Evolutionary conservation across 257 asterid genomes (phyloP).

Genomic region (Solanum paucissectum): DNA sequence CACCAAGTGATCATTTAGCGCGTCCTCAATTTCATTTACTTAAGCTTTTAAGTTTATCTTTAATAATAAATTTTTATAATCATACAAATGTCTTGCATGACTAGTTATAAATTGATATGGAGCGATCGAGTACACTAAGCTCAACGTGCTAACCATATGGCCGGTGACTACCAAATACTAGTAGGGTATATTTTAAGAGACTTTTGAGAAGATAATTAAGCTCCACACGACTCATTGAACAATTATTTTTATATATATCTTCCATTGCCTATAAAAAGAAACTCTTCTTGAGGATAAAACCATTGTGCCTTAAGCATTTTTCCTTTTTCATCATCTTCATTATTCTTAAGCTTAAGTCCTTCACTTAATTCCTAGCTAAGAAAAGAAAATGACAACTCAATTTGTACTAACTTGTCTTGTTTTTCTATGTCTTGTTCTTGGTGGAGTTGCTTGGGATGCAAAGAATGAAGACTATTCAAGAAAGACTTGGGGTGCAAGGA

Average conservation of each 20-base stretch:
- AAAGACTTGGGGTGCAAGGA: background rate
- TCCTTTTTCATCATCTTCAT: background rate
- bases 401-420: background rate
- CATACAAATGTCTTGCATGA: too few relatives aligned
- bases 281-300: background rate
- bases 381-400: background rate
- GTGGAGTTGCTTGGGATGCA: background rate
- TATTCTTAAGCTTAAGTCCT: background rate
- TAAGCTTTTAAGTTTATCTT: too few relatives aligned
- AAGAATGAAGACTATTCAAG: background rate
- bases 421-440: background rate
- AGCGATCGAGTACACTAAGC: background rate
- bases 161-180: too few relatives aligned
- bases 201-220: background rate
- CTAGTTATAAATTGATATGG: too few relatives aligned
- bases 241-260: background rate
- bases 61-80: too few relatives aligned
- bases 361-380: background rate
- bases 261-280: background rate
- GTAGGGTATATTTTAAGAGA: background rate
- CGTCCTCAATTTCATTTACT: too few relatives aligned
- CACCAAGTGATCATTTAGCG: too few relatives aligned
- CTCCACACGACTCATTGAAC: background rate
- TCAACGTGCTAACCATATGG: background rate
- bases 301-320: background rate